Evolutionary conservation across 768 basidiomycete genomes (phyloP), one percentile per base, ranked within the genome.

Genomic region (Collybiopsis luxurians): DNA sequence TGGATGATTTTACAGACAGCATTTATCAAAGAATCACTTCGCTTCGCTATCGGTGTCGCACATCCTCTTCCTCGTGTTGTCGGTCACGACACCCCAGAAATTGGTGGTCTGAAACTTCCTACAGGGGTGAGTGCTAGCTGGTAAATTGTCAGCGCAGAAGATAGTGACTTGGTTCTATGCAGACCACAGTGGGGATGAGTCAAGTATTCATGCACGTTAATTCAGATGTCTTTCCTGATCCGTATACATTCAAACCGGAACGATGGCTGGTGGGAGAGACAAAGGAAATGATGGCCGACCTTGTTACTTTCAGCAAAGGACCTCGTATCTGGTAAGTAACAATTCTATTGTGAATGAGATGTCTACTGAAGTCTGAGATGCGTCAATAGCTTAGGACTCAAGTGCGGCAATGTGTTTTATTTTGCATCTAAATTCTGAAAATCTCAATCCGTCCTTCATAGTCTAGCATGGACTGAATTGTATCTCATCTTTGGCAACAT

Each of bases 1-100:
- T 44, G 43, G 38, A 11, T 44, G 5, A 6, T n/a, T 44, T n/a
- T 17, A 57, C 57, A 81, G 79, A 75, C 73, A 12, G 77, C 78
- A 11, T 73, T 80, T 11, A 71, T 79, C 55, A 80, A 79, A 59
- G 79, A 80, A 63, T 69, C 77, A 1, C 67, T 81, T 47, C 69
- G 79, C 1, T 61, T 79, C 47, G 72, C 73, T 42, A 73, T 75
- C 59, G 76, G 77, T 27, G 67, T 75, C 42, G 71, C 73, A 2
- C 71, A 70, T 6, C 74, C 75, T 4, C 63, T 77, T 48, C 74
- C 77, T 21, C 72, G 80, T 47, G 65, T 79, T 38, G 76, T 79
- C 2, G 72, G 73, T 34, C 64, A 68, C 2, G 60, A 58, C 3
- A 72, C 71, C 34, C 64, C 71, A 11, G 56, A 58, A 10, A 74